Base-by-base conservation (phyloP, 352 stramenopile species). In the Phytophthora pisi region DNA sequence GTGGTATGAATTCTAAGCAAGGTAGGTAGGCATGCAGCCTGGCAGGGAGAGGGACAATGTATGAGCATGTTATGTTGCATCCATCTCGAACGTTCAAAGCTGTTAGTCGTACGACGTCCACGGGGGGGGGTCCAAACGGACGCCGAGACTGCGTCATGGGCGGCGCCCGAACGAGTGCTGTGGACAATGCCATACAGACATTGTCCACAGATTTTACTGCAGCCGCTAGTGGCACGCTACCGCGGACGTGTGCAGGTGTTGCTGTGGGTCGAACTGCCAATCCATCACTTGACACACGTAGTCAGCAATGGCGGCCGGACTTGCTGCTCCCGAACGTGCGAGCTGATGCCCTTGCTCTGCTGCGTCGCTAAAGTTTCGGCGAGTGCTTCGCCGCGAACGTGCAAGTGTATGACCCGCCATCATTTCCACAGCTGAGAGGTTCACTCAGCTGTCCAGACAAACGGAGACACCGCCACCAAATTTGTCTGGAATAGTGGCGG, bases 181-280 rank as follows among this genome's bases (percentile, higher is more conserved):
- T 45, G 7, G 51, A 54, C 34, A 54, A 38, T 9, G 43, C 31
- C 23, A 20, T 20, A 20, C 20, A 20, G 20, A 20, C 28, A 79
- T 99, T 6, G 92, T 97, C 34, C 94, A 98, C 65, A 98, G 69
- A 98, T 99, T 75, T 79, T 98, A 45, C 81, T 99, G 6, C 81
- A 90, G 46, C 88, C 92, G n/a, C 81, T 99, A 57, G 69, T 98
- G n/a, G 64, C 82, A 24, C 81, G 90, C 20, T 98, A 98, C 81
- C 70, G 82, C 30, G 96, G 94, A 15, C 73, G 78, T 8, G 68
- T 89, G 5, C 86, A 97, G 68, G 86, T 97, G 20, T 73, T 99
- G 20, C 59, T 99, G n/a, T n/a, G n/a, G n/a, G 20, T 20, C 20
- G 20, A 20, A 20, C 20, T 20, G 20, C 20, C 20, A 20, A 20